Evolutionary conservation across 2,329 filamentous ascomycete species (phyloP), one percentile per base, ranked within the genome.

Genomic region (Diaporthe eres): DNA sequence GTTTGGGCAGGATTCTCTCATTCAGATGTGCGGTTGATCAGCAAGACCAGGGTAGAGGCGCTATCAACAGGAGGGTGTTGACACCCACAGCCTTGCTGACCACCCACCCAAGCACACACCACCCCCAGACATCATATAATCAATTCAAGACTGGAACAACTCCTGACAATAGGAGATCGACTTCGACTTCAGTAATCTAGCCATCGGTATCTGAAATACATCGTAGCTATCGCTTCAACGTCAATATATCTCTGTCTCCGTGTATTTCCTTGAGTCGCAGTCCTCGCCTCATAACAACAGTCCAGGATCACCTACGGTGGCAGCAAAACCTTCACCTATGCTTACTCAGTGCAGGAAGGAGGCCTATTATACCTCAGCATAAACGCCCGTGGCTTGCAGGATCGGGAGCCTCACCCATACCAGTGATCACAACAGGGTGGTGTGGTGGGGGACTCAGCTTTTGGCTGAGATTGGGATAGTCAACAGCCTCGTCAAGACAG

Each of bases 311-410:
- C 19, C 31, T 58, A 1, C 31, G 3, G 10, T 58, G 28, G 55
- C 28, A 60, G 19, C 22, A 39, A n/a, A 34, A 9, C 22, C 57
- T 15, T n/a, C 34, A 2, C 17, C 22, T 13, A 25, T 60, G 57
- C 57, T 60, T 37, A 39, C 57, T 12, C 31, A 15, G 34, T 60
- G 22, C 57, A 15, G 13, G 22, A 22, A 12, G 57, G 57, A 39
- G 34, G 57, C 57, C 34, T 60, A 10, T 57, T 60, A 34, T 60
- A 42, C 57, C 19, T 12, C 19, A 60, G 19, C 31, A 37, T 39
- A 12, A 39, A 60, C 57, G 34, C 57, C 57, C 22, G 57, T 39
- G 47, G 65, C 47, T 70, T 70, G 47, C 47, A 70, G 65, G 47
- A 39, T 49, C 47, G 47, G 34, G 10, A 70, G 31, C 31, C 31